Base-by-base conservation (phyloP, 768 basidiomycete species). In the Chlorophyllum brunneum region DNA sequence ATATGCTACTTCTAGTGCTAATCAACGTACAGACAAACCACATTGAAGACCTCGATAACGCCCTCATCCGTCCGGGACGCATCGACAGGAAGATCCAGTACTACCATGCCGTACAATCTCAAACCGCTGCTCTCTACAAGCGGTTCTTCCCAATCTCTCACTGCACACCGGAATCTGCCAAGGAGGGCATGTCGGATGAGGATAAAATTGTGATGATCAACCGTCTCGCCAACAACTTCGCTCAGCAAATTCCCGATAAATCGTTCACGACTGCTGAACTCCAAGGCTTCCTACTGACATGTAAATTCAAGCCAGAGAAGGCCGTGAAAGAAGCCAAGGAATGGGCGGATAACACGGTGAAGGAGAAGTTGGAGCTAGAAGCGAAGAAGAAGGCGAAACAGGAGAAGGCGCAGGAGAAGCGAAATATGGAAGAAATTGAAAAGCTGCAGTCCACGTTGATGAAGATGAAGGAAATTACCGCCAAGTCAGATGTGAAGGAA, bases 241-340 rank as follows among this genome's bases (percentile, higher is more conserved):
- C 75, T 0, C 53, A 61, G 0, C 49, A 55, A 2, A 62, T 83
- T 20, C 80, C 82, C 0, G 62, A 70, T 11, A 58, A 71, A 37
- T 70, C 71, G 48, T 79, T 83, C 57, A 78, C 79, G 33, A 76
- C 79, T 0, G 81, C 83, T 1, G 79, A 82, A 50, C 68, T 86
- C 3, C 82, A 83, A 59, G 80, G 80, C 0, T 84, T 75, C 62
- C 68, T 84, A 7, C 65, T 85, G 8, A 58, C 61, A 3, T 69
- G 69, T 53, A 76, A 77, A 56, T 68, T 64, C 29, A 55, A 70
- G 22, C 72, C 76, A 0, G 58, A 54, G 33, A 58, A 60, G 3
- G 76, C 76, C 0, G 69, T 64, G 0, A 56, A 38, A 10, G 65
- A 62, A 16, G 59, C 63, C 4, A 59, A 56, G 5, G 66, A 58